Evolutionary conservation across 345 rosid species (phyloP).

Genomic region (Populus euphratica): DNA sequence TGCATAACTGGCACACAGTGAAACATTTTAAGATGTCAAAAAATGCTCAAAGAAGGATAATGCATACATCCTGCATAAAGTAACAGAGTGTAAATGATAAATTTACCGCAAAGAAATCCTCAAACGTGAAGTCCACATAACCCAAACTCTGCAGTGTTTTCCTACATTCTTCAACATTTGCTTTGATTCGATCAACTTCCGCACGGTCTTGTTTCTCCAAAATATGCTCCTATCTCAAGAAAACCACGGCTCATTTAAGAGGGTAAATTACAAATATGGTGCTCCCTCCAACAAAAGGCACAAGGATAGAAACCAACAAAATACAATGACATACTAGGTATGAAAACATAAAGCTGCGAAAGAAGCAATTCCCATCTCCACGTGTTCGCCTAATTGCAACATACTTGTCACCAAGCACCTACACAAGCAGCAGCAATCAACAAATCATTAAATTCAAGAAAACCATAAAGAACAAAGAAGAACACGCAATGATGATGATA

Average conservation of each 20-base stretch:
- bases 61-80: neutral
- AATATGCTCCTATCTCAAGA: constrained; percentile 62
- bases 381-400: constrained; percentile 80
- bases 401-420: constrained; percentile 72
- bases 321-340: constrained; percentile 63
- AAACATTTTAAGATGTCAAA: neutral
- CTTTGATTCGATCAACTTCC: constrained; percentile 81
- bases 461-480: neutral
- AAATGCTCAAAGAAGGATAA: neutral
- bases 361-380: constrained; percentile 99
- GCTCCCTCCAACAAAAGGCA: constrained; percentile 13
- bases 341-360: constrained; percentile 91
- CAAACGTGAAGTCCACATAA: constrained; percentile 86
- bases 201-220: constrained; percentile 72
- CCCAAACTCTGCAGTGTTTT: constrained; percentile 89
- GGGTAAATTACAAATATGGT: neutral
- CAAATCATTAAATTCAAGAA: neutral
- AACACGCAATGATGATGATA: neutral
- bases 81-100: neutral
- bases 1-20: neutral
- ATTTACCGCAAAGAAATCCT: constrained; percentile 91
- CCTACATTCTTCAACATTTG: constrained; percentile 82
- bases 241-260: constrained; percentile 10
- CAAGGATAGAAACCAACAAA: neutral
- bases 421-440: constrained; percentile 4